Evolutionary conservation across 176 grass and related monocot genomes (phyloP), one percentile per base, ranked within the genome.

Genomic region (Oryza meridionalis): DNA sequence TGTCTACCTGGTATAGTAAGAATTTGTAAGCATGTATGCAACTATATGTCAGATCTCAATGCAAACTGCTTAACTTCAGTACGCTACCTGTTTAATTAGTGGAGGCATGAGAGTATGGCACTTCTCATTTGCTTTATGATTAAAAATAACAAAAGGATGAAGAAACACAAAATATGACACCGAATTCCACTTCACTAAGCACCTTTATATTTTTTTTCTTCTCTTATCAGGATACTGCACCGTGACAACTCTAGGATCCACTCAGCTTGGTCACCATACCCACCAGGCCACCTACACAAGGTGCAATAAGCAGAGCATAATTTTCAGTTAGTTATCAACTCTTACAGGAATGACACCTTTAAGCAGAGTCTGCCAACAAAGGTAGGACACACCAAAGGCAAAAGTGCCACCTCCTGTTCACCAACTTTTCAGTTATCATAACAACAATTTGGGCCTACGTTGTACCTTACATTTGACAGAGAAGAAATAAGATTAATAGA

Each of bases 181-280:
- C 64, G 75, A 75, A 40, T 62, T 86, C 84, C 75, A 90, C 80
- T 79, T 75, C 68, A 61, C 27, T 71, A 79, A 49, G 67, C 14
- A 31, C 10, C 32, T 45, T 77, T 43, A 43, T 10, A 1, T 84
- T 11, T 6, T 61, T 19, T 51, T 66, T 40, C 32, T 14, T 33
- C 37, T 50, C 55, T 33, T 66, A 80, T 84, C 76, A 87, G 62
- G 43, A 69, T 55, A 84, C 75, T 82, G 50, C 70, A 63, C n/a
- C 29, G 32, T 80, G 80, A 27, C 77, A 79, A 51, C 75, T 15
- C n/a, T 75, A 31, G 3, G 29, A 72, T 82, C 27, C 86, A 83
- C 80, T 78, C 66, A 62, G 46, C 33, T n/a, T 0, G 40, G 69
- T n/a, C 75, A 84, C 68, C 21, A 61, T 58, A 33, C 46, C 70